Base-by-base conservation (phyloP, 306 rosid species). In the Citrullus mucosospermus region DNA sequence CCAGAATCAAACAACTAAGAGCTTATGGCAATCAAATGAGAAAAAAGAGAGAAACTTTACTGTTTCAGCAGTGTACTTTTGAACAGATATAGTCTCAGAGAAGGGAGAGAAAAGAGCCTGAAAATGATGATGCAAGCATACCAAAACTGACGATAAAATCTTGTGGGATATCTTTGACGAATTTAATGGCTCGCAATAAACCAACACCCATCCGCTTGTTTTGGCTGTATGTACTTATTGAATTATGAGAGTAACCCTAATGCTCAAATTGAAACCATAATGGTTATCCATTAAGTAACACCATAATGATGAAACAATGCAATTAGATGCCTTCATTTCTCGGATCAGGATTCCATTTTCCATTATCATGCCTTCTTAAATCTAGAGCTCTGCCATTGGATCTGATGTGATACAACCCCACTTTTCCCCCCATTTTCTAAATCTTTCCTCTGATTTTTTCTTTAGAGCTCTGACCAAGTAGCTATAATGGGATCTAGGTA, bases 121-220 rank as follows among this genome's bases (percentile, higher is more conserved):
- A 78, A 81, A 80, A 22, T 57, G 82, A 55, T 92, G 91, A 92
- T 77, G 93, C 85, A 87, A 86, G 90, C 87, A 83, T 67, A 32
- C 78, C 74, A 81, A 61, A 78, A 63, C 51, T 85, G 83, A 85
- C 73, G 80, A 77, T 44, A 78, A 85, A 53, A 69, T 81, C 82
- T 81, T 17, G 77, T 43, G 46, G 48, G 54, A 84, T 81, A 67
- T 89, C 86, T 80, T 80, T 75, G 71, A 79, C 65, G 43, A 75
- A 76, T 81, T 87, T 66, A 80, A 73, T 80, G 50, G 56, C 20
- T 68, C 32, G 54, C 34, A 41, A 39, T 41, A n/a, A 53, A 76
- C 68, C 73, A 70, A 34, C n/a, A 74, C 57, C 77, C n/a, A 25
- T 68, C 50, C 6, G 34, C 59, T 55, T 53, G 69, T 17, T 53